Base-by-base conservation (phyloP, 2,329 filamentous ascomycete species). In the Fusarium annulatum region DNA sequence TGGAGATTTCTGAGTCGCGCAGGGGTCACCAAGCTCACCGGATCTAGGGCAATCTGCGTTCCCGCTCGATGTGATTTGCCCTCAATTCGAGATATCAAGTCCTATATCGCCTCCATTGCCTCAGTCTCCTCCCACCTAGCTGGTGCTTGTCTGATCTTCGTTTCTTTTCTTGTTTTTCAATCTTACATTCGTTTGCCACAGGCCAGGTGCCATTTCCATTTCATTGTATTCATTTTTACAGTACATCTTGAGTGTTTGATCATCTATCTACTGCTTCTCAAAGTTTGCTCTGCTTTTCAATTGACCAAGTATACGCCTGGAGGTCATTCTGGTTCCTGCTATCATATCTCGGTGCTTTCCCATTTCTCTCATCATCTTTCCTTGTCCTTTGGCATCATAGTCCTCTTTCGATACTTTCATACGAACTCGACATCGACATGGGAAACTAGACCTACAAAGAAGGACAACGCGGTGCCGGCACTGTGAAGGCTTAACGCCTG, bases 391-490 rank as follows among this genome's bases (percentile, higher is more conserved):
- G 43, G 45, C 36, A 58, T 45, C 12, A 21, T n/a, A 7, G 36
- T 52, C 45, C 58, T 34, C 43, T 42, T 66, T 59, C 57, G 30
- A 43, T 60, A 67, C 28, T 48, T 33, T 48, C 21, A 46, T 48
- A 45, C 62, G 45, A 60, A 36, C 55, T 38, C 42, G 43, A 45
- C 64, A 43, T 51, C 64, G 75, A 71, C 61, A 77, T 77, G 75
- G 72, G 73, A 64, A 67, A 67, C 52, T 71, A 67, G 55, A 62
- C 67, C 64, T 39, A 49, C 43, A 38, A 51, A 53, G 60, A 64
- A 61, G 64, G 36, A 74, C 23, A 72, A 72, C 75, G 72, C 75
- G 67, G 76, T 77, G 75, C 76, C 64, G 76, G 76, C 76, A 77
- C 76, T 76, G 74, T 73, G 52, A 61, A 56, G 75, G 74, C 77